Percentiles rank a stretch among this genome's conserved stretches.
These are phyloP conservation scores for Choricystis sp. DNA, from an alignment of 139 green algal genomes.

Conservation along the genomic window DNA sequence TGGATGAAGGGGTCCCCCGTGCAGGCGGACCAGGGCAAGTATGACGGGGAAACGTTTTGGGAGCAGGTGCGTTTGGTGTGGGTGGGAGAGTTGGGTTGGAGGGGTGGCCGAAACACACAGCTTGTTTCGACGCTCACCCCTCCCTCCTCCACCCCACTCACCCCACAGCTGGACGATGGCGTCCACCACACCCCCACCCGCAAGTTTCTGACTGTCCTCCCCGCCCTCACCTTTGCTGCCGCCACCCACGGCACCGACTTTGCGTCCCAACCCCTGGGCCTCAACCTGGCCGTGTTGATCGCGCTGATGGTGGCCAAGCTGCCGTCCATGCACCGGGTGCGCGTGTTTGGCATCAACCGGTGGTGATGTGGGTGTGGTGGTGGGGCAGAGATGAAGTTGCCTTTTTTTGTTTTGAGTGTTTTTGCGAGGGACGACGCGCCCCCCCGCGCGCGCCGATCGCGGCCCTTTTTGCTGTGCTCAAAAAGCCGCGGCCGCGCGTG, in stretches of 20 bases:
- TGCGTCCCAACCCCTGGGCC: slow-evolving; percentile 54
- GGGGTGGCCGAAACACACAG: no score
- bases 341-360: slow-evolving; percentile 61
- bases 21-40: slow-evolving; percentile 57
- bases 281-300: slow-evolving; percentile 67
- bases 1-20: slow-evolving; percentile 70
- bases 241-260: slow-evolving; percentile 73
- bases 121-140: not conserved
- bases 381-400: no score
- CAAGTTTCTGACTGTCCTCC: slow-evolving; percentile 76
- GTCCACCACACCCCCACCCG: slow-evolving; percentile 56
- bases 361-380: slow-evolving; percentile 27
- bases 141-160: not conserved
- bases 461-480: no score
- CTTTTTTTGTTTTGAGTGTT: slow-evolving; percentile 3
- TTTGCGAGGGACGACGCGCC: no score
- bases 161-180: slow-evolving; percentile 36
- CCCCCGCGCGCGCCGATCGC: no score
- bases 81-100: not conserved
- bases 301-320: slow-evolving; percentile 71
- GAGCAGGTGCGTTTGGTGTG: slow-evolving; percentile 56
- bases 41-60: slow-evolving; percentile 78
- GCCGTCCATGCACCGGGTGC: slow-evolving; percentile 65
- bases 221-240: slow-evolving; percentile 64
- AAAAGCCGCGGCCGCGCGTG: slow-evolving; percentile 1